Percentiles rank a stretch among this genome's conserved stretches.
Evolutionary conservation across 805 yeast species (phyloP).

Genomic region (Pichia paraexigua): DNA sequence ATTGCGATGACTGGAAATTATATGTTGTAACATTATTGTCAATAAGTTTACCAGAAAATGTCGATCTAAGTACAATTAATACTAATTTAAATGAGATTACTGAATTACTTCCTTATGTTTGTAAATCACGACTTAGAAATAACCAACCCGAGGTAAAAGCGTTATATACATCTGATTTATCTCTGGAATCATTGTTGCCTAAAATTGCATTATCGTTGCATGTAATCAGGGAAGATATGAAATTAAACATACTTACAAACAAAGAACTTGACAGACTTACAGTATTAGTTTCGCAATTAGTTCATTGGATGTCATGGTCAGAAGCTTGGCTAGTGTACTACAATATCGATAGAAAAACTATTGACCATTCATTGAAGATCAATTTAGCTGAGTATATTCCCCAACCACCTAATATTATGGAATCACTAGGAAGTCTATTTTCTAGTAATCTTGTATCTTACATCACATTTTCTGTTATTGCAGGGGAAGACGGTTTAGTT

Average conservation of each 20-base stretch:
- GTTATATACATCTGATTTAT: not conserved
- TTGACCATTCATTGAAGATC: constrained; percentile 36
- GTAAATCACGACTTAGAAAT: constrained; percentile 13
- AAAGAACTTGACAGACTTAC: constrained; percentile 37
- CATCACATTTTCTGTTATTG: constrained; percentile 57
- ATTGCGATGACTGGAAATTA: constrained; percentile 51
- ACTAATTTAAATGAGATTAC: constrained; percentile 20
- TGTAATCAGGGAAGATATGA: constrained; percentile 66
- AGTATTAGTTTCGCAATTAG: constrained; percentile 48
- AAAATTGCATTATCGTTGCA: constrained; percentile 64
- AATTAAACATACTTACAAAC: constrained; percentile 43
- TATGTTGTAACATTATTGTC: constrained; percentile 45
- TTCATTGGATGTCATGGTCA: constrained; percentile 70
- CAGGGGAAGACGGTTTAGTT: constrained; percentile 50
- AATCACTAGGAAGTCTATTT: constrained; percentile 46
- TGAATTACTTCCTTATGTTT: constrained; percentile 18
- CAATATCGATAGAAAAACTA: constrained; percentile 22
- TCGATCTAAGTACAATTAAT: constrained; percentile 15
- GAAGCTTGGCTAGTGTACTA: constrained; percentile 57
- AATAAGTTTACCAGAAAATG: constrained; percentile 39
- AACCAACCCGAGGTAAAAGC: not conserved
- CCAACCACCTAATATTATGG: constrained; percentile 53
- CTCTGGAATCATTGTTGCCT: constrained; percentile 44
- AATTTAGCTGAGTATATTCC: constrained; percentile 38
- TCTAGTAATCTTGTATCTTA: constrained; percentile 42